Base-by-base conservation (phyloP, 495 filamentous ascomycete species). In the Talaromyces wortmannii region DNA sequence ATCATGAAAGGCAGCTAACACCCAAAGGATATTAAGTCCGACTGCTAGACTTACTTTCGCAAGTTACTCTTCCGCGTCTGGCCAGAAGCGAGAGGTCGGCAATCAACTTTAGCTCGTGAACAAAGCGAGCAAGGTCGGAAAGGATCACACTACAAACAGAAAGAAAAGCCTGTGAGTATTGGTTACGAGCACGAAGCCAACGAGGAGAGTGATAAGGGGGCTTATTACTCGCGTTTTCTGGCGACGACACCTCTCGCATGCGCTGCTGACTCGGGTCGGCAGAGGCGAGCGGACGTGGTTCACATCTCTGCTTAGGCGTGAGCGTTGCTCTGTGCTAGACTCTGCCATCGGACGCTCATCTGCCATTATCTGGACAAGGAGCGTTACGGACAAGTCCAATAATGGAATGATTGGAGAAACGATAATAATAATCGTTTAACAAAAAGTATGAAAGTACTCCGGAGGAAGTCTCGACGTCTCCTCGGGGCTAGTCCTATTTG, bases 91-190 rank as follows among this genome's bases (percentile, higher is more conserved):
- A 46, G 52, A 31, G 59, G 60, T n/a, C 40, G 58, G 33, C 62
- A 67, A 48, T 57, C 56, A 11, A 62, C 66, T 32, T 65, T 59
- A 31, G 64, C 62, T 49, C 66, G 57, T 3, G 55, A 33, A 58
- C 66, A 69, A 4, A 65, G 42, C 7, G 63, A 64, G 40, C 67
- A 69, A 10, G 67, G 67, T n/a, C 67, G 56, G 50, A 59, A 59
- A 5, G 54, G 57, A 55, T 69, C 67, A 53, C 67, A 69, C 67
- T 69, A 43, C 29, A 36, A 36, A 36, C 33, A 36, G 31, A 48
- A 18, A 36, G 17, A 48, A 16, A 10, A 52, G 8, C 45, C 31
- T 17, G 45, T 23, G 45, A 12, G 43, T 7, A 31, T 31, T 52
- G 11, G 7, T 32, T 7, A 32, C 50, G 43, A 55, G 45, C 33